Evolutionary conservation across 192 early-diverging fungal species (phyloP), one percentile per base, ranked within the genome.

Genomic region (Diversispora epigaea): DNA sequence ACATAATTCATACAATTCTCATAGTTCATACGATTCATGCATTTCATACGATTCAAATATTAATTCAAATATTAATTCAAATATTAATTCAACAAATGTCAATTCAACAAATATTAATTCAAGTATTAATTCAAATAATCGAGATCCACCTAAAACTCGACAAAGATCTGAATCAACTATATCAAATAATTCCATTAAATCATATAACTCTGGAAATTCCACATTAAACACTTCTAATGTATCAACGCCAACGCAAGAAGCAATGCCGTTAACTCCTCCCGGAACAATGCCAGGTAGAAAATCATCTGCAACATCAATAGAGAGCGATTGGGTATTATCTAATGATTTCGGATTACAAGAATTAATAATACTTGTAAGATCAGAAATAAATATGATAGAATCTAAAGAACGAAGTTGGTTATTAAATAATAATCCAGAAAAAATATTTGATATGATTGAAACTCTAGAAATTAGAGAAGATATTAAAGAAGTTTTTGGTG

Each of bases 261-360:
- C 25, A 32, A 32, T 32, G 25, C 25, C 25, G 25, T 32, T 32
- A 32, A 32, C 25, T 32, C 25, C 25, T 32, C 25, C 25, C 0
- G 25, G 25, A 32, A 32, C 2, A 32, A 32, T 32, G 25, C 25
- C 25, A 32, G 25, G 25, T 32, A 32, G 25, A 32, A 32, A 32
- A 32, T 41, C 47, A 10, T 14, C 50, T 19, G 17, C 45, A 25
- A 39, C 39, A 21, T 21, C 50, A 12, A 19, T 41, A 19, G 73
- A 75, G 43, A 66, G 15, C 43, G 73, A 75, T 75, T 75, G 61
- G 73, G 19, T 81, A 15, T 80, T 78, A 43, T 79, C 80, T 3
- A 73, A 83, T 68, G 82, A 85, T 58, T 83, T 85, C 77, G 84
- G 84, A 43, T 76, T 85, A 60, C 76, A 83, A 43, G 84, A 83